Evolutionary conservation across 1,284 basidiomycete species (phyloP), one percentile per base, ranked within the genome.

Genomic region (Boletus sp.): DNA sequence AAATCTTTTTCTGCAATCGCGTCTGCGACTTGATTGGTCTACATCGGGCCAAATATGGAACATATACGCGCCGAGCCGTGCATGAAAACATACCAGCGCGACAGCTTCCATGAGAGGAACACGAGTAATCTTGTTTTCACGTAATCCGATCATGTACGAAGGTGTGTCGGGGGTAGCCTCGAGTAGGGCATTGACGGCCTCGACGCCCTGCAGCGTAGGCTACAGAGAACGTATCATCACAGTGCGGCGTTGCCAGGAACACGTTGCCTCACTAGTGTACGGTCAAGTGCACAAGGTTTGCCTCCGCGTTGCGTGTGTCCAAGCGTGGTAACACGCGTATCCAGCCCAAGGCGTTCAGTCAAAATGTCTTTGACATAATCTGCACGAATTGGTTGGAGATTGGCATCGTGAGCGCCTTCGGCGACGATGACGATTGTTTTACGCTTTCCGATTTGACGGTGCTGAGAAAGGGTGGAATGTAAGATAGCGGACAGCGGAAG

Each of bases 371-470:
- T 97, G 69, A 99, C 85, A 61, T 93, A 82, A 35, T 93, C 90
- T 5, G 93, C 82, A 46, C 79, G 86, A 69, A 99, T 98, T 17
- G 91, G 92, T 40, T 96, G 84, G 43, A 98, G 78, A 56, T 91
- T 76, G 46, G 76, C 73, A 67, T 98, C 95, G 48, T 90, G 82
- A 10, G 95, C 95, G 22, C 95, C 96, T 65, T 99, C 95, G 3
- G 96, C 95, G 32, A 99, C 86, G 56, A 99, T 96, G 52, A 99
- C 93, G 57, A 99, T 96, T 1, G 93, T 96, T 74, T 96, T 98
- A 61, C 95, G 84, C 72, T 99, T 99, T 34, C 96, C 95, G 27
- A 90, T 72, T 54, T 82, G 76, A 53, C 95, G 88, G 69, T 98
- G 94, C 89, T 95, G 58, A 26, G 10, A 44, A 22, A 33, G 5